These are phyloP conservation scores for Arachnomyces sp. DNA, from an alignment of 2,329 filamentous ascomycete genomes.

Conservation along the genomic window DNA sequence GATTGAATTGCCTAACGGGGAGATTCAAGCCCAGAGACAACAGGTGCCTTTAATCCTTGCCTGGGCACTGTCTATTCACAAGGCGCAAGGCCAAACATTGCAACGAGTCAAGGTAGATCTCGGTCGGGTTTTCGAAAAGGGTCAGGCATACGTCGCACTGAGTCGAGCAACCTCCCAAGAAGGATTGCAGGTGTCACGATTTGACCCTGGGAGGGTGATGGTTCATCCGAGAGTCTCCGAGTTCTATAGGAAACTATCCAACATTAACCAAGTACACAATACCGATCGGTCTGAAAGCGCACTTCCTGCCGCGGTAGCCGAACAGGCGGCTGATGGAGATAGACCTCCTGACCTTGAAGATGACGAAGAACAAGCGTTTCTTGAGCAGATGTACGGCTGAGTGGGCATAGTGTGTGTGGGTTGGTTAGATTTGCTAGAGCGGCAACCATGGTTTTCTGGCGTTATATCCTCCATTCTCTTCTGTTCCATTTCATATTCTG, in stretches of 20 bases:
- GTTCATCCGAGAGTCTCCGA: conserved; percentile 77
- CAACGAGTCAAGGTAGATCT: conserved; percentile 92
- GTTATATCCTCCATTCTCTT: background rate
- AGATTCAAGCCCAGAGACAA: conserved; percentile 77
- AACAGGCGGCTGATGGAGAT: conserved; percentile 13
- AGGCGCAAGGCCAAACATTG: conserved; percentile 90
- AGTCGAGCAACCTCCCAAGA: conserved; percentile 83
- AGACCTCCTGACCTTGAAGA: conserved; percentile 21
- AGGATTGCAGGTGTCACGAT: conserved; percentile 79
- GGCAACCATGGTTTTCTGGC: too few species aligned
- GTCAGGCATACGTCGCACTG: conserved; percentile 92
- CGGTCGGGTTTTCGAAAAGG: conserved; percentile 88
- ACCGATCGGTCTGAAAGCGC: conserved; percentile 15
- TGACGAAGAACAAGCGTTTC: conserved; percentile 42
- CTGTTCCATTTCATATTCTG: conserved; percentile 5
- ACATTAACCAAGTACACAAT: conserved; percentile 50
- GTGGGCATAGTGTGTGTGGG: too few species aligned
- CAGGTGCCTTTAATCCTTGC: conserved; percentile 85
- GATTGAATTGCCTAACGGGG: conserved; percentile 89
- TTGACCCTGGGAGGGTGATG: conserved; percentile 86
- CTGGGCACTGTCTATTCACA: conserved; percentile 96
- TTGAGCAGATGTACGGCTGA: conserved; percentile 10
- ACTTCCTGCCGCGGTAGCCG: conserved; percentile 24
- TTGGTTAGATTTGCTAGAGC: too few species aligned
- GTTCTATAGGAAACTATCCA: conserved; percentile 78